A percentile compares a stretch with the other conserved stretches of the same genome.
Conservation (phyloP, 2,329 filamentous ascomycete species). For the Chaetomiaceae sp. region DNA sequence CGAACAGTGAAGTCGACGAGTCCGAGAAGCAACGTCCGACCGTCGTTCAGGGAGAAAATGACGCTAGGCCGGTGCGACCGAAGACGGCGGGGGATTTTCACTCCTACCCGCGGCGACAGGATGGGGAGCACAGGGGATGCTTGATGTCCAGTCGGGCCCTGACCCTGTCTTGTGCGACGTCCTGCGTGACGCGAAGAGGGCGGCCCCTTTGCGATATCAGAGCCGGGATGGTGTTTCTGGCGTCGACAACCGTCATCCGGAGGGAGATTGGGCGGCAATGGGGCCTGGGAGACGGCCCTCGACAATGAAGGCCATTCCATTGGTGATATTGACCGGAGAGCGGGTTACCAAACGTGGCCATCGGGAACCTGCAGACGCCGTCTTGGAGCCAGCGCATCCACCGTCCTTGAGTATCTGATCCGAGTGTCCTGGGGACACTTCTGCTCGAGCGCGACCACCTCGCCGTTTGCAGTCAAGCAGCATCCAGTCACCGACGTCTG, state of each 20-base stretch:
- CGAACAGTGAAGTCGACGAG: background rate
- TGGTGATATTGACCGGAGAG: background rate
- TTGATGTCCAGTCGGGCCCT: background rate
- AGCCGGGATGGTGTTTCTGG: background rate
- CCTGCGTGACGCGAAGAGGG: background rate
- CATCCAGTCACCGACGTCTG: background rate
- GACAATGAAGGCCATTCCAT: background rate
- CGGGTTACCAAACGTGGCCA: background rate
- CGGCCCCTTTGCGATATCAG: background rate
- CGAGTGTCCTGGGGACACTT: background rate
- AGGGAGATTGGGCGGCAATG: background rate
- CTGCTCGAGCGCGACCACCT: background rate
- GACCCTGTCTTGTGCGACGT: slow-evolving; percentile 3
- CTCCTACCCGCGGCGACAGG: background rate
- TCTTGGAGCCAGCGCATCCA: slow-evolving; percentile 4
- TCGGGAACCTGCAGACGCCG: slow-evolving; percentile 6
- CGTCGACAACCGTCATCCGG: background rate
- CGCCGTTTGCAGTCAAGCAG: background rate
- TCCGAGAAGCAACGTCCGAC: background rate
- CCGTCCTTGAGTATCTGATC: background rate
- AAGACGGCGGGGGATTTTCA: slow-evolving; percentile 4
- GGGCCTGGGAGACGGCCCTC: background rate
- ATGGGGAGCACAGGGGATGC: background rate
- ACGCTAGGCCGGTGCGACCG: slow-evolving; percentile 1
- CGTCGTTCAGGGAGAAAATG: background rate